Conservation (phyloP, 129 eudicot genomes). For the Scalesia atractyloides region DNA sequence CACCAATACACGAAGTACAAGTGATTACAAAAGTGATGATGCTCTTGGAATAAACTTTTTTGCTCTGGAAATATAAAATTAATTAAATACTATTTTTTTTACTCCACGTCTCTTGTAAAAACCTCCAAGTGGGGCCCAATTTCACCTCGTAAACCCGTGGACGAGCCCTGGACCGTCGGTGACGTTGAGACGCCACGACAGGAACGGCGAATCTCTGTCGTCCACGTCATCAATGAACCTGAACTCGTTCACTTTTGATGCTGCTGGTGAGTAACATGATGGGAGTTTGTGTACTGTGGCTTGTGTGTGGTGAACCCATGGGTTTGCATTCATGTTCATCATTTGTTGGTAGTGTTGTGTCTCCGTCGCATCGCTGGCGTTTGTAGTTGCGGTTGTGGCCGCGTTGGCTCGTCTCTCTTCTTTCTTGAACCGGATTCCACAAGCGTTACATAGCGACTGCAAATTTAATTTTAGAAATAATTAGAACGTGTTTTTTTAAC, state of each 20-base stretch:
- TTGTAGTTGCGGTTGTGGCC: constrained; percentile 47
- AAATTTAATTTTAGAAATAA: not conserved
- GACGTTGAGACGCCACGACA: constrained; percentile 74
- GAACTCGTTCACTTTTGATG: constrained; percentile 59
- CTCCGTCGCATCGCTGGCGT: constrained; percentile 29
- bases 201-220: constrained; percentile 58
- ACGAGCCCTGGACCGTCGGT: constrained; percentile 66
- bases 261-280: constrained; percentile 50
- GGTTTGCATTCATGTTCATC: constrained; percentile 34
- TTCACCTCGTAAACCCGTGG: constrained; percentile 79
- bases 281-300: constrained; percentile 53
- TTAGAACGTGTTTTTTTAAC: not conserved
- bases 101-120: constrained; percentile 19
- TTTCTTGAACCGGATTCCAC: constrained; percentile 93
- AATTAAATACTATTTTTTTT: not conserved
- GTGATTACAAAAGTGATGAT: constrained; percentile 15
- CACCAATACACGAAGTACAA: constrained; percentile 28
- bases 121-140: not conserved
- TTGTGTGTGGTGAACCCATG: constrained; percentile 56
- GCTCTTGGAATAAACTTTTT: constrained; percentile 14
- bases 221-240: constrained; percentile 72
- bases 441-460: constrained; percentile 96
- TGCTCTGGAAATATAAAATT: constrained; percentile 19
- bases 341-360: constrained; percentile 44
- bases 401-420: constrained; percentile 90